phyloP scores from a whole-genome alignment of 2,329 filamentous ascomycete genomes.

The Colletotrichum echinochloae region DNA sequence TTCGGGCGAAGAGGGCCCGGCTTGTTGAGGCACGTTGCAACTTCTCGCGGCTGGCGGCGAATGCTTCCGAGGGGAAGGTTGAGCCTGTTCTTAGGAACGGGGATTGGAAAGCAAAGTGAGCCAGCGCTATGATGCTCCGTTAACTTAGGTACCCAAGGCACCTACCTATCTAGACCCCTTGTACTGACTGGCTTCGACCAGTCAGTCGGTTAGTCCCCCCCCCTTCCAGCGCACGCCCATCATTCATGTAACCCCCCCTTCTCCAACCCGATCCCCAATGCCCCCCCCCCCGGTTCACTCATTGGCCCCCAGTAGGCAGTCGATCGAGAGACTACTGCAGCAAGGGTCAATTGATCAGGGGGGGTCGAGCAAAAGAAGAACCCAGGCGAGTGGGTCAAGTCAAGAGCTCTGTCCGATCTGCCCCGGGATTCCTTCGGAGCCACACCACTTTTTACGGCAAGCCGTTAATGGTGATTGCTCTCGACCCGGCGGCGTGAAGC shows the following conservation, averaged over 20 bases:
- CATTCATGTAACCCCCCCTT: not conserved
- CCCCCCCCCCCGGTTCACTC: not conserved
- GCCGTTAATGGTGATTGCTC: not conserved
- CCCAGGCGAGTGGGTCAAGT: constrained; percentile 37
- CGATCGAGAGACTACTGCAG: constrained; percentile 37
- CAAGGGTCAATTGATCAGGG: constrained; percentile 18
- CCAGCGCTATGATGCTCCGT: constrained; percentile 31
- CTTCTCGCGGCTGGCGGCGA: constrained; percentile 29
- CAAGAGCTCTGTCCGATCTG: constrained; percentile 41
- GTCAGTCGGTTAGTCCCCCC: not conserved
- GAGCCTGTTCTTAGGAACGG: constrained; percentile 10
- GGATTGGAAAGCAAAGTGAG: constrained; percentile 9
- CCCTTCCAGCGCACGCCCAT: not conserved
- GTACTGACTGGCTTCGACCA: too few species aligned
- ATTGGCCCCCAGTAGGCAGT: constrained; percentile 33
- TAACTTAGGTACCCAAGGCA: constrained; percentile 15
- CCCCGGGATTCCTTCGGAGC: constrained; percentile 32
- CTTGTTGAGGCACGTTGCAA: constrained; percentile 36
- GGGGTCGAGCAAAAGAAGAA: constrained; percentile 32
- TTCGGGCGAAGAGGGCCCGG: constrained; percentile 1
- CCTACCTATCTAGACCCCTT: not conserved
- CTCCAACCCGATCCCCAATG: constrained; percentile 13
- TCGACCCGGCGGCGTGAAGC: not conserved
- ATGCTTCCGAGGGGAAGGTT: constrained; percentile 11
- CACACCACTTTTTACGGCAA: constrained; percentile 25